phyloP scores from a whole-genome alignment of 805 yeast species.

The Allodekkera sacchari region DNA sequence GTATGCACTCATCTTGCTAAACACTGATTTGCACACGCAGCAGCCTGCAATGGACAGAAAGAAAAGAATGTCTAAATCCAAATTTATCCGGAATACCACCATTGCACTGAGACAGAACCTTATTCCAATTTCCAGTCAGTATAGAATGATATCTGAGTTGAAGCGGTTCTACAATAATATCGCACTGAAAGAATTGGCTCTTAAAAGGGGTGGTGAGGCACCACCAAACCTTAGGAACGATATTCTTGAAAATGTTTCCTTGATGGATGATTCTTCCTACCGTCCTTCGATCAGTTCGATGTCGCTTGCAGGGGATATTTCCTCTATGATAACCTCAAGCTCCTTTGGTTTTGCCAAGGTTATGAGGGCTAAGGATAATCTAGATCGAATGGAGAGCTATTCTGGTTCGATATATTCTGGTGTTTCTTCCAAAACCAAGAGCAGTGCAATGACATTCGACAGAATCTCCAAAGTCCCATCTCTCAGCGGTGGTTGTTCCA shows the following conservation, averaged over 20 bases:
- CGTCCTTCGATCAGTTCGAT: neutral
- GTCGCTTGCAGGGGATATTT: constrained; percentile 1
- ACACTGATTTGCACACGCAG: constrained; percentile 65
- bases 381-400: constrained; percentile 15
- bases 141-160: constrained; percentile 31
- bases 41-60: constrained; percentile 28
- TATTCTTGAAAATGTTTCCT: no score
- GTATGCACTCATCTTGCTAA: constrained; percentile 62
- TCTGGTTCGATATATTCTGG: constrained; percentile 9
- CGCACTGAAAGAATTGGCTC: constrained; percentile 24
- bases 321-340: no score
- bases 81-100: constrained; percentile 42
- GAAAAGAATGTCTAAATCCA: constrained; percentile 30
- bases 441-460: no score
- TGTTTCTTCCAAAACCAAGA: no score
- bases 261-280: constrained; percentile 1
- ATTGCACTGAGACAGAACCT: constrained; percentile 32
- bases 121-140: constrained; percentile 10
- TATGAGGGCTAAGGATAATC: constrained; percentile 15
- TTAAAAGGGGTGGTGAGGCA: constrained; percentile 4
- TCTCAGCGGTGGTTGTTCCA: no score
- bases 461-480: no score
- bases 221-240: no score
- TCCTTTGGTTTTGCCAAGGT: constrained; percentile 22
- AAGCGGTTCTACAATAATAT: constrained; percentile 37